A percentile compares a stretch with the other conserved stretches of the same genome.
These are phyloP conservation scores for Aurifilum marmelostoma DNA, from an alignment of 2,329 filamentous ascomycete species.

Conservation along the genomic window DNA sequence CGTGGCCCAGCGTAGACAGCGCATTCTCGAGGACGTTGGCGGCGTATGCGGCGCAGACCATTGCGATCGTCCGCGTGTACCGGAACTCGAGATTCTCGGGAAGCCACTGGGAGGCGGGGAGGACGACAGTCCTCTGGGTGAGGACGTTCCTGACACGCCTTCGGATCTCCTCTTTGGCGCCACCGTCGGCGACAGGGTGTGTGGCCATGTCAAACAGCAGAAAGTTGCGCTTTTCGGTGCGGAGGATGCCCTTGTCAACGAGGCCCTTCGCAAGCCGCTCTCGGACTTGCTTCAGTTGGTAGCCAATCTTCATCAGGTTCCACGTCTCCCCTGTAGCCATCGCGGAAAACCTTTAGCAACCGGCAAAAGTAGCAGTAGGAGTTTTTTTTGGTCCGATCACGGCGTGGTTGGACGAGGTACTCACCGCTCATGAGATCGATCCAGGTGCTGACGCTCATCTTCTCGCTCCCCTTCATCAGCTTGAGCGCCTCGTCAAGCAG, in stretches of 20 bases:
- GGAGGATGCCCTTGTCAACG: conserved; percentile 97
- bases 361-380: background rate
- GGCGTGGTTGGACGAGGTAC: conserved; percentile 35
- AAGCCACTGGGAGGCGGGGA: conserved; percentile 83
- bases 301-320: conserved; percentile 99
- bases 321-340: conserved; percentile 82
- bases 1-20: conserved; percentile 89
- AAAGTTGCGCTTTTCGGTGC: conserved; percentile 99
- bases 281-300: conserved; percentile 98
- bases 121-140: conserved; percentile 90
- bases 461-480: conserved; percentile 99
- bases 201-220: conserved; percentile 99
- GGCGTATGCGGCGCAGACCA: conserved; percentile 98
- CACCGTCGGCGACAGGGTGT: conserved; percentile 93
- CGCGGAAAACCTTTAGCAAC: conserved; percentile 15
- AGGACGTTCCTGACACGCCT: conserved; percentile 89
- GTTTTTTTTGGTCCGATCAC: background rate
- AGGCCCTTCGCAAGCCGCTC: conserved; percentile 96
- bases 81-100: conserved; percentile 94
- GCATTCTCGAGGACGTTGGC: conserved; percentile 98
- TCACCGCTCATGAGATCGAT: conserved; percentile 98
- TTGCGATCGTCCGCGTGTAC: conserved; percentile 86
- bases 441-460: conserved; percentile 99
- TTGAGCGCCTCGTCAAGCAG: conserved; percentile 96
- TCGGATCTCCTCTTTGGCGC: conserved; percentile 96